A percentile compares a stretch with the other conserved stretches of the same genome.
phyloP scores from a whole-genome alignment of 2,329 filamentous ascomycete genomes.

The Scedosporium boydii region DNA sequence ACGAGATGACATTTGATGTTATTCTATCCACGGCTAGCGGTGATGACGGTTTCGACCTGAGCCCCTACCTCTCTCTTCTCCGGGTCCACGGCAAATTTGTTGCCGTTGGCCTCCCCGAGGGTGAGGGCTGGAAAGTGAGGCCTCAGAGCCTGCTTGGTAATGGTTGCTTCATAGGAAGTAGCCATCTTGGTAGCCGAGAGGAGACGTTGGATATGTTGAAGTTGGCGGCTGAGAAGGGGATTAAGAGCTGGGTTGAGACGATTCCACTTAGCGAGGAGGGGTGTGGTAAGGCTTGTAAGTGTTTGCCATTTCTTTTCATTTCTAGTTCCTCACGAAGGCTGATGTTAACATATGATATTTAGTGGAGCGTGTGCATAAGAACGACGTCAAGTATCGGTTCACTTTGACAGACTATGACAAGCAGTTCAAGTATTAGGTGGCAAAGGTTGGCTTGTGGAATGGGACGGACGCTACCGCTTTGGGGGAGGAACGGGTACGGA shows the following conservation, averaged over 20 bases:
- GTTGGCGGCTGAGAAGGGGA: slow-evolving; percentile 39
- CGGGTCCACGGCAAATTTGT: slow-evolving; percentile 49
- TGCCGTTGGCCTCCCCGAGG: slow-evolving; percentile 54
- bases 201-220: slow-evolving; percentile 46
- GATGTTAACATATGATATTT: not conserved
- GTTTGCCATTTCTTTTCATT: not conserved
- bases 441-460: not conserved
- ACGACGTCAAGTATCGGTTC: slow-evolving; percentile 12
- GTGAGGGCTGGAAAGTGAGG: slow-evolving; percentile 28
- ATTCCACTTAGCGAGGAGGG: slow-evolving; percentile 10
- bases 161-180: slow-evolving; percentile 33
- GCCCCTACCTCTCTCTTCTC: slow-evolving; percentile 47
- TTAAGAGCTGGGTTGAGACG: slow-evolving; percentile 41
- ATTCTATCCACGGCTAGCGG: slow-evolving; percentile 38
- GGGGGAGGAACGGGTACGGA: not conserved
- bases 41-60: slow-evolving; percentile 39
- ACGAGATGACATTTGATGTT: slow-evolving; percentile 38
- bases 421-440: slow-evolving; percentile 9
- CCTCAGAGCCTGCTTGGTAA: slow-evolving; percentile 47
- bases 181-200: slow-evolving; percentile 30
- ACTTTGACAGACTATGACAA: slow-evolving; percentile 15
- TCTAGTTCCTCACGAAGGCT: not conserved
- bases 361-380: slow-evolving; percentile 5
- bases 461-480: not conserved
- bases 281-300: slow-evolving; percentile 9